These are phyloP conservation scores for Tilletia indica DNA, from an alignment of 1,284 basidiomycete species.

Conservation along the genomic window DNA sequence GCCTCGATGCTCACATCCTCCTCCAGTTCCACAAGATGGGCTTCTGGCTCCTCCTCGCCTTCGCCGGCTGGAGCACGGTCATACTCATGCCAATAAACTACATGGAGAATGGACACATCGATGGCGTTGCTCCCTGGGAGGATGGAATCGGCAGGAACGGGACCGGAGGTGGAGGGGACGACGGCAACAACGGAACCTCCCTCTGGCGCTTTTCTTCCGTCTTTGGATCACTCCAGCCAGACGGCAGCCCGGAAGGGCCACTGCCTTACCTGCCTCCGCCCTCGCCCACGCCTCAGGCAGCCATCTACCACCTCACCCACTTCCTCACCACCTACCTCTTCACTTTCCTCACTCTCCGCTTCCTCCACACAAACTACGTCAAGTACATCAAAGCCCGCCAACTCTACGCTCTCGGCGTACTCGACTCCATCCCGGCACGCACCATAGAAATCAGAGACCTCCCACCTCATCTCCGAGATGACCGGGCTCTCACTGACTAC, in stretches of 20 bases:
- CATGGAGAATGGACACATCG: slow-evolving; percentile 51
- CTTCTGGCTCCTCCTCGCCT: slow-evolving; percentile 79
- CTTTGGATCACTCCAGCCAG: neutral
- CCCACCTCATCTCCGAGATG: slow-evolving; percentile 76
- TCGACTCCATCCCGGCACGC: slow-evolving; percentile 86
- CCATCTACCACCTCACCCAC: slow-evolving; percentile 64
- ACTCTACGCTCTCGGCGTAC: slow-evolving; percentile 85
- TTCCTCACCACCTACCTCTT: slow-evolving; percentile 90
- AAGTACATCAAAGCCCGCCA: slow-evolving; percentile 88
- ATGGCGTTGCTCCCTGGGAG: slow-evolving; percentile 52
- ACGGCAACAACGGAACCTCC: slow-evolving; percentile 18
- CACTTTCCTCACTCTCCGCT: slow-evolving; percentile 77
- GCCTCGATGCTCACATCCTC: slow-evolving; percentile 89
- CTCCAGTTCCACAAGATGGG: slow-evolving; percentile 93
- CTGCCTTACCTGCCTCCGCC: slow-evolving; percentile 40
- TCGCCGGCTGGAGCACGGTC: slow-evolving; percentile 64
- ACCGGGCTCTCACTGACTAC: slow-evolving; percentile 83
- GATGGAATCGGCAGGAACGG: slow-evolving; percentile 26
- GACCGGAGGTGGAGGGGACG: neutral
- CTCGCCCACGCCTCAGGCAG: slow-evolving; percentile 49
- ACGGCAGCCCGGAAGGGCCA: slow-evolving; percentile 26
- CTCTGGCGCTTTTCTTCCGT: no score
- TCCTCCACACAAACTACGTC: slow-evolving; percentile 83
- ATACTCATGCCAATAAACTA: slow-evolving; percentile 55
- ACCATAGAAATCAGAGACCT: slow-evolving; percentile 85